phyloP scores from a whole-genome alignment of 139 green algal species.

The Chloropicon primus region DNA sequence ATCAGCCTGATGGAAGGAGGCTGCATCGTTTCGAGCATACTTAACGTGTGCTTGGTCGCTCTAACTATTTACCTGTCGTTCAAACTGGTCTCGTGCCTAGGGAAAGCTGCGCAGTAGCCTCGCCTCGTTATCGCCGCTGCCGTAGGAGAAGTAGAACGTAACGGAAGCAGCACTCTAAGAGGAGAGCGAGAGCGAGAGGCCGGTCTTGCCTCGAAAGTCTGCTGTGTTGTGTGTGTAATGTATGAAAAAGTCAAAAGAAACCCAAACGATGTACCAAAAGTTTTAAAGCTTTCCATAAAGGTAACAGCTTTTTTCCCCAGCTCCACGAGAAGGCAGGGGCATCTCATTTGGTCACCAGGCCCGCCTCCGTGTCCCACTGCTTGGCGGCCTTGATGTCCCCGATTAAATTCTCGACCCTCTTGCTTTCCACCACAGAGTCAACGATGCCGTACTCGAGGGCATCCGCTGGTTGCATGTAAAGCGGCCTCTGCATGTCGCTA shows the following conservation, averaged over 20 bases:
- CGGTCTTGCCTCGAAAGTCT: too few relatives aligned
- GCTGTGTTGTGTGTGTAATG: too few relatives aligned
- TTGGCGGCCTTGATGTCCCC: slow-evolving; percentile 38
- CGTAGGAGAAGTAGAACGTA: neutral
- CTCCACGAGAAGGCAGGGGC: too few relatives aligned
- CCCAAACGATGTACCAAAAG: too few relatives aligned
- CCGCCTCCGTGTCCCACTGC: slow-evolving; percentile 49
- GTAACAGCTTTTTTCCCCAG: too few relatives aligned
- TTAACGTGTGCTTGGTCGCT: neutral
- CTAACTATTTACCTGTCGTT: neutral
- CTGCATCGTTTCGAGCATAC: neutral
- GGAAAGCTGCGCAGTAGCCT: neutral
- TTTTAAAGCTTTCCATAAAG: too few relatives aligned
- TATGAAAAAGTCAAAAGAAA: too few relatives aligned
- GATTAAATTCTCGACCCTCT: slow-evolving; percentile 19
- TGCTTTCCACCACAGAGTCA: slow-evolving; percentile 21
- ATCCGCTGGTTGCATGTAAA: slow-evolving; percentile 87
- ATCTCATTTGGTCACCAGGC: slow-evolving; percentile 24
- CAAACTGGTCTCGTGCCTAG: neutral
- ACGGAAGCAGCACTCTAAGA: neutral
- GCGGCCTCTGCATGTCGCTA: slow-evolving; percentile 79
- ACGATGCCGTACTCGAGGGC: slow-evolving; percentile 34
- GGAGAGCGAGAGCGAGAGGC: too few relatives aligned
- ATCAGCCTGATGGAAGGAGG: neutral
- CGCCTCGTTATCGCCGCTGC: too few relatives aligned